Base-by-base conservation (phyloP, 768 basidiomycete species). In the Boletus sp. region DNA sequence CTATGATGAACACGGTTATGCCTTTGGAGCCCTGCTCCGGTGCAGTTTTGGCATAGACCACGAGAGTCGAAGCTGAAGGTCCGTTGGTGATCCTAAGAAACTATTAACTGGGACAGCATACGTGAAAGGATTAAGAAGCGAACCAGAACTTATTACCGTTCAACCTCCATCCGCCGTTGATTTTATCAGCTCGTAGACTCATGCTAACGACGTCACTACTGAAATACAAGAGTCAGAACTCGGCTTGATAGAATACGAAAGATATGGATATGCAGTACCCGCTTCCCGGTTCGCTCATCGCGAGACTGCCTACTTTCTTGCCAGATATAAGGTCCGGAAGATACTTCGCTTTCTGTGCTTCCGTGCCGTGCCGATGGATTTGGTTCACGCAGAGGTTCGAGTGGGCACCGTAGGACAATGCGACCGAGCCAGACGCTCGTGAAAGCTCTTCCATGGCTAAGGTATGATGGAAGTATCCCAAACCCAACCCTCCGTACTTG, bases 381-480 rank as follows among this genome's bases (percentile, higher is more conserved):
- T 90, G 88, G 68, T 90, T 90, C 32, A 87, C 83, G 59, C 93
- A 95, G 32, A 95, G 80, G 64, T 95, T 95, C 14, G 91, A 93
- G 63, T 95, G 93, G 32, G 93, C 91, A 50, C 90, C 93, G 55
- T 95, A 95, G 3, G 92, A 93, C 7, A 98, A 81, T 3, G 88
- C 95, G 27, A 98, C 88, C 5, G 92, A 93, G 33, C 92, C 95
- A 7, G 94, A 96, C 17, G 91, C 90, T 25, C 84, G 77, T 34
- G 94, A 96, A 51, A 98, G 75, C 57, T 91, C 91, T 74, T 98
- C 95, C 94, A 97, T 97, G 7, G 90, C 94, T 45, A 98, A 78
- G 5, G 87, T 89, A 70, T 94, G 93, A 47, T 92, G 80, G 47
- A 94, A 77, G 71, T 94, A 95, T 2, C 93, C 93, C 57, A 90